Evolutionary conservation across 345 rosid genomes (phyloP), one percentile per base, ranked within the genome.

Genomic region (Pistacia atlantica): DNA sequence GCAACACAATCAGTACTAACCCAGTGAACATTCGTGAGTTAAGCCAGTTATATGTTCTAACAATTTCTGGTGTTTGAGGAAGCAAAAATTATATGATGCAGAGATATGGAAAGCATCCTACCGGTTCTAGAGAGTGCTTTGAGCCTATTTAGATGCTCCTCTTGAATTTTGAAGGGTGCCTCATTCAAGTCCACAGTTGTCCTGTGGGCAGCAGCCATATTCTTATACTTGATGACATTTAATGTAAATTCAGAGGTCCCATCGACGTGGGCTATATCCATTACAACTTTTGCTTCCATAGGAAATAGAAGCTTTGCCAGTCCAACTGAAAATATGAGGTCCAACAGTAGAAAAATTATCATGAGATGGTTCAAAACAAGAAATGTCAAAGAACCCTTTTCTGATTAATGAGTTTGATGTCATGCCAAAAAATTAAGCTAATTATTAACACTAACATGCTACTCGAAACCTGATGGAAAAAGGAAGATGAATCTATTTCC

Each of bases 281-380:
- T 88, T 6, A 60, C 89, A 54, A 91, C 87, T 85, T 86, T 79
- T 12, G 98, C 94, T 85, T 95, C 98, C 83, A 77, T 83, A 9
- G 98, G 98, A 77, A 92, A 95, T 42, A 95, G 86, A 73, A 90
- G 86, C 54, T 85, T 87, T 38, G 97, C 98, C 38, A 95, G 76
- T 62, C 90, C 97, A 84, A 95, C 98, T 95, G 84, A 8, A 69
- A 63, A 65, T 45, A 52, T 71, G 33, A 64, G 8, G 18, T 18
- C 61, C 5, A 48, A 59, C 13, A 18, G 67, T 49, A 54, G 48
- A 55, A 73, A 5, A 16, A 64, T 71, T 11, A 49, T n/a, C 65
- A 51, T 7, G 70, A 42, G 51, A 28, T 37, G 12, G 38, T 76
- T 75, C 14, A 31, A 76, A 61, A 37, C 66, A 48, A 76, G 13